Evolutionary conservation across 495 filamentous ascomycete species (phyloP).

Genomic region (Arthonia radiata): DNA sequence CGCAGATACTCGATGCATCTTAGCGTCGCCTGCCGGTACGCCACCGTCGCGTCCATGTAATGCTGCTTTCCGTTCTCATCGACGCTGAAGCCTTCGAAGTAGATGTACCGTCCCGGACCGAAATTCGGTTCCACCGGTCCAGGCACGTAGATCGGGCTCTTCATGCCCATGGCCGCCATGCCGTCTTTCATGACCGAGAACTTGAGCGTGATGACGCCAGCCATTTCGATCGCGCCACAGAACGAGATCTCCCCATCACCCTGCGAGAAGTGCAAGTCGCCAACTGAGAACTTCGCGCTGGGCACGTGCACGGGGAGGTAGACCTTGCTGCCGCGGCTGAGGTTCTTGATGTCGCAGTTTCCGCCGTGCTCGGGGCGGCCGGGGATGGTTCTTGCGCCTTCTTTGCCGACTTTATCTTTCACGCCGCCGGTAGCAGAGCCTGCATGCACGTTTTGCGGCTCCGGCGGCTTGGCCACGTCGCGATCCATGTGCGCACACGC

Average conservation of each 20-base stretch:
- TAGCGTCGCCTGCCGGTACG: slow-evolving; percentile 68
- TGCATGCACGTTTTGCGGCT: slow-evolving; percentile 44
- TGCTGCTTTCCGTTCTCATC: slow-evolving; percentile 83
- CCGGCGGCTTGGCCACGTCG: slow-evolving; percentile 58
- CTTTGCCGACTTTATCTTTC: slow-evolving; percentile 50
- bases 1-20: slow-evolving; percentile 69
- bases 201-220: slow-evolving; percentile 76
- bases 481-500: slow-evolving; percentile 34
- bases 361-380: slow-evolving; percentile 40
- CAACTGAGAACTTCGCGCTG: slow-evolving; percentile 81
- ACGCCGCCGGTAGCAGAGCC: slow-evolving; percentile 36
- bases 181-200: slow-evolving; percentile 74
- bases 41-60: slow-evolving; percentile 78
- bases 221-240: slow-evolving; percentile 95
- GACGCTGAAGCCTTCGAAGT: slow-evolving; percentile 87
- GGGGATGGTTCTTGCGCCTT: slow-evolving; percentile 76
- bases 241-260: slow-evolving; percentile 83
- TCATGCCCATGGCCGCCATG: slow-evolving; percentile 50
- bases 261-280: slow-evolving; percentile 76
- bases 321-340: slow-evolving; percentile 62
- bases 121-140: slow-evolving; percentile 85
- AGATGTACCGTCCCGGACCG: slow-evolving; percentile 62
- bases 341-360: slow-evolving; percentile 81
- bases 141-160: slow-evolving; percentile 69
- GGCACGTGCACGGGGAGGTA: slow-evolving; percentile 71